Evolutionary conservation across 306 rosid genomes (phyloP).

Genomic region (Dicorynia guianensis): DNA sequence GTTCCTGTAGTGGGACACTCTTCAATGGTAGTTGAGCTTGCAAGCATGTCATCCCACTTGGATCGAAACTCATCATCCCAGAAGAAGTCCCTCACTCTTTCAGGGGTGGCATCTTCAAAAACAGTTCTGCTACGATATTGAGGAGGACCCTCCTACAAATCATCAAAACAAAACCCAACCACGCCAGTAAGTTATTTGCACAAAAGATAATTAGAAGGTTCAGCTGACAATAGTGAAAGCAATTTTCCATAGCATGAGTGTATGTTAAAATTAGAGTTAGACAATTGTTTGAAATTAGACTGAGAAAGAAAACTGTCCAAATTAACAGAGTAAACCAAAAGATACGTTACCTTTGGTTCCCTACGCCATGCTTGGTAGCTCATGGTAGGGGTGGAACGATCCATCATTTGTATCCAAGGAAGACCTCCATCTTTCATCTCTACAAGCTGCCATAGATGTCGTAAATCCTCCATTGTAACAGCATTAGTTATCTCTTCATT

Average conservation of each 20-base stretch:
- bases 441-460: constrained; percentile 52
- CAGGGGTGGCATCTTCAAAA: constrained; percentile 74
- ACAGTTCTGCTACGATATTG: constrained; percentile 62
- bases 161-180: constrained; percentile 19
- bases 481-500: constrained; percentile 32
- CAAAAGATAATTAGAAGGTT: background rate
- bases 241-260: background rate
- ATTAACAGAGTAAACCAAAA: background rate
- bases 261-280: background rate
- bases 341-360: constrained; percentile 56
- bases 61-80: constrained; percentile 68
- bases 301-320: background rate
- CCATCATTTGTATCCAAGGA: constrained; percentile 68
- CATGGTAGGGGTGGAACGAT: constrained; percentile 60
- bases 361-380: constrained; percentile 64
- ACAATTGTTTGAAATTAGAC: constrained; percentile 4
- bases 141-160: constrained; percentile 63
- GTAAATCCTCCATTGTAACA: constrained; percentile 47
- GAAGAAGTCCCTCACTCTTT: constrained; percentile 66
- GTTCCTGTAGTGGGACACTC: constrained; percentile 70
- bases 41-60: constrained; percentile 68
- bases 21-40: constrained; percentile 49
- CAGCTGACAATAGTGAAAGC: background rate
- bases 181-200: background rate
- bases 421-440: constrained; percentile 71